Evolutionary conservation across 73 alveolate genomes (phyloP), one percentile per base, ranked within the genome.

Genomic region (Tetrahymena malaccensis): DNA sequence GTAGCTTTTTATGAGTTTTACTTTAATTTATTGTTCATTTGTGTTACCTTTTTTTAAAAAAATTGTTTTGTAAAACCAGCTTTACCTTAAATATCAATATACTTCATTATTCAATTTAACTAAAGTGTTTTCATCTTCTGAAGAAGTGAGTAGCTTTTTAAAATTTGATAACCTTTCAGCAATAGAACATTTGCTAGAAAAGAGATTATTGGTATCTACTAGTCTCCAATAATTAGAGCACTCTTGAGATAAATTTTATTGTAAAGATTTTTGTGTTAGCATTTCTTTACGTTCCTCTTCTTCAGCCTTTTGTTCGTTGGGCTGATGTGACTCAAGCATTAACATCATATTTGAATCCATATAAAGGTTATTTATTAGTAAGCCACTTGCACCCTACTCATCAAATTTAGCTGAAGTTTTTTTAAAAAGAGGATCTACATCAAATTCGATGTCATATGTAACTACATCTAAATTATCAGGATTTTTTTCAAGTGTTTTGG

Each of bases 401-500:
- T 98, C 98, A 96, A 98, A 98, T 94, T 97, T 98, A 27, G 99
- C 98, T 35, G 99, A 96, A 97, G 97, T 98, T 55, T 96, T 58
- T 84, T 97, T 96, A 85, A 97, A 98, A 25, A 98, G 94, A 31
- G 99, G 99, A 58, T 98, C 98, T 33, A 97, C 96, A 58, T 98
- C 99, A 27, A 98, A 96, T 85, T 98, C 98, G 70, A 97, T 96
- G 94, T 98, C 99, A 95, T 97, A 97, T 85, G 96, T 96, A 31
- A 97, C 96, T 40, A 98, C 97, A 97, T 98, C 98, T 85, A 98
- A 94, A 94, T 98, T 98, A 56, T 96, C 97, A 43, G 96, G 93
- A 96, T 98, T 97, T n/a, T 98, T 97, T 96, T 98, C 99, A 35
- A 98, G 96, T 85, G 99, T 98, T 85, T 97, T 96, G 96, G 95